A percentile compares a stretch with the other conserved stretches of the same genome.
These are phyloP conservation scores for Cladosporium halotolerans DNA, from an alignment of 2,329 filamentous ascomycete genomes.

Conservation along the genomic window DNA sequence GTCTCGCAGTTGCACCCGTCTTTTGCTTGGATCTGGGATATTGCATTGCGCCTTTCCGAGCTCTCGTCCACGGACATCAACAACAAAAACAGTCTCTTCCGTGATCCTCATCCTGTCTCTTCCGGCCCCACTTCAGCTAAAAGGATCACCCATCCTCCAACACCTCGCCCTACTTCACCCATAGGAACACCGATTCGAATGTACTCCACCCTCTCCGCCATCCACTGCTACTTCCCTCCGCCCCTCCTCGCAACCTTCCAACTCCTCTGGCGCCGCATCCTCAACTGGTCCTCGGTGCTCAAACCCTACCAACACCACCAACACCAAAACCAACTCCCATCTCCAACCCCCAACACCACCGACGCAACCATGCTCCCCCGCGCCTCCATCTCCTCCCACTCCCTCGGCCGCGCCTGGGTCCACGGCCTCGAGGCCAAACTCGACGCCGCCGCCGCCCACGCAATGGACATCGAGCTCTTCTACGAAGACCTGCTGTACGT, in stretches of 20 bases:
- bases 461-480: constrained; percentile 71
- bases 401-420: constrained; percentile 65
- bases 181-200: background rate
- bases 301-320: background rate
- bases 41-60: too few relatives aligned
- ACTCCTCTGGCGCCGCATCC: constrained; percentile 1
- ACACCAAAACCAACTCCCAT: background rate
- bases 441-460: constrained; percentile 57
- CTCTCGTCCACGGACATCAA: too few relatives aligned
- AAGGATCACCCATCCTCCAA: background rate
- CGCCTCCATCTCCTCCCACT: constrained; percentile 70
- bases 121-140: background rate
- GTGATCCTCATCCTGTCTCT: too few relatives aligned
- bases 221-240: constrained; percentile 2
- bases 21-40: background rate
- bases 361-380: constrained; percentile 42
- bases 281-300: constrained; percentile 4
- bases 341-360: background rate
- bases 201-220: constrained; percentile 1
- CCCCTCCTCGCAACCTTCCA: constrained; percentile 1
- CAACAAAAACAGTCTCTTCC: too few relatives aligned
- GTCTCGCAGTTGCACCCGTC: background rate
- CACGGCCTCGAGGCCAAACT: constrained; percentile 64
- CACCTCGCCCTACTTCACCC: background rate
- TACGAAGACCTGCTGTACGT: constrained; percentile 67